Base-by-base conservation (phyloP, 495 filamentous ascomycete species). In the Talaromyces borbonicus region DNA sequence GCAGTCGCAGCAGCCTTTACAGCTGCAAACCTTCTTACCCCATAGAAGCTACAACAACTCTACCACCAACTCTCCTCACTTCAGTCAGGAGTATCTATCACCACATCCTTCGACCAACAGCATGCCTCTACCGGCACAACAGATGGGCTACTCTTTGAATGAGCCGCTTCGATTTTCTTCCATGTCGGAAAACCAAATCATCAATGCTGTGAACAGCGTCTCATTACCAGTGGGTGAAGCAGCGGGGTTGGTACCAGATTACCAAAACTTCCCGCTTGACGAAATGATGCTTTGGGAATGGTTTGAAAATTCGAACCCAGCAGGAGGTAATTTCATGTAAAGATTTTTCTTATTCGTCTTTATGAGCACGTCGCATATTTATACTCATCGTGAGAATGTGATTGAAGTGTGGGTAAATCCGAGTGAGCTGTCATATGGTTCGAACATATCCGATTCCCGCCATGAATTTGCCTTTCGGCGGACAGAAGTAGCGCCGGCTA, bases 121-220 rank as follows among this genome's bases (percentile, higher is more conserved):
- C 6, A 14, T 22, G 1, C 15, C 29, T 33, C 25, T 22, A 23
- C 9, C 19, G 12, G 15, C 25, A 25, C 26, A 27, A 29, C 22
- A 24, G 1, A 43, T 29, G 9, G 22, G 23, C 14, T 27, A 27
- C 12, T 19, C 39, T 8, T 14, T 46, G 6, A 11, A 15, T n/a
- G 74, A 80, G 49, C 68, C 77, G 4, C 56, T 83, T 29, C 77
- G 78, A 39, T 82, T 83, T 55, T 82, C 78, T 8, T 69, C 77
- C 26, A 83, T 83, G 79, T 82, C 78, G 4, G 77, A 80, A 43
- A 65, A 77, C 46, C 77, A 83, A 52, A 77, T 82, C 24, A 66
- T 75, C 5, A 74, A 81, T 53, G 77, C 77, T 12, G 71, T 83
- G 32, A 78, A 78, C 55, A 66, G 71, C 36, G 73, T 74, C 5